A percentile compares a stretch with the other conserved stretches of the same genome.
These are phyloP conservation scores for Botrytis elliptica DNA, from an alignment of 2,329 filamentous ascomycete genomes.

Conservation along the genomic window DNA sequence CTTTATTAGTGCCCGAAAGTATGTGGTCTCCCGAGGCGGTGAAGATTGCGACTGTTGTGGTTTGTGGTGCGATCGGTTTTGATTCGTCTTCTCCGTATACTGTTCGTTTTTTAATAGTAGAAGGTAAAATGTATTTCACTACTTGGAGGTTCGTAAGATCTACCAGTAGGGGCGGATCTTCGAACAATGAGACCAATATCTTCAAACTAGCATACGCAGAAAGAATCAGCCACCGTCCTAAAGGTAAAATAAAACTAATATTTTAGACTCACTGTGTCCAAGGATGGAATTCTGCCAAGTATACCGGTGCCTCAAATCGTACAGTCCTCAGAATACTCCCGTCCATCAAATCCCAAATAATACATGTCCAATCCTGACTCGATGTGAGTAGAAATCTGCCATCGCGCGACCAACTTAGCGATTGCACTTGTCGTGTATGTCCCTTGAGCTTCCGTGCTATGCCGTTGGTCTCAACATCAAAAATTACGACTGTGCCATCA, in stretches of 20 bases:
- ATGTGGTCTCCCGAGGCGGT: conserved; percentile 84
- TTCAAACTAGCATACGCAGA: conserved; percentile 57
- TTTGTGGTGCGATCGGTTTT: conserved; percentile 86
- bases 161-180: conserved; percentile 87
- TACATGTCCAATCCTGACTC: conserved; percentile 94
- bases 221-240: conserved; percentile 6
- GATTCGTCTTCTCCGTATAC: conserved; percentile 68
- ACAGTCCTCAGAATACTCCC: conserved; percentile 74
- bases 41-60: conserved; percentile 90
- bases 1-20: conserved; percentile 89
- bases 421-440: conserved; percentile 91
- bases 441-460: conserved; percentile 91
- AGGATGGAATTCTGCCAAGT: conserved; percentile 93
- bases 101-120: conserved; percentile 69
- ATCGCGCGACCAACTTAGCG: conserved; percentile 90
- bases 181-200: conserved; percentile 89
- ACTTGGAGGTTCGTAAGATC: conserved; percentile 71
- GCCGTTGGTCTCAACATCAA: conserved; percentile 96
- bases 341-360: conserved; percentile 85
- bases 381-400: conserved; percentile 89
- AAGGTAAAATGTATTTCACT: conserved; percentile 75
- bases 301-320: conserved; percentile 88
- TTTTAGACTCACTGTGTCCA: conserved; percentile 68
- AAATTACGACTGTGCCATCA: conserved; percentile 92
- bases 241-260: neutral